Evolutionary conservation across 345 rosid species (phyloP).

Genomic region (Laguncularia racemosa): DNA sequence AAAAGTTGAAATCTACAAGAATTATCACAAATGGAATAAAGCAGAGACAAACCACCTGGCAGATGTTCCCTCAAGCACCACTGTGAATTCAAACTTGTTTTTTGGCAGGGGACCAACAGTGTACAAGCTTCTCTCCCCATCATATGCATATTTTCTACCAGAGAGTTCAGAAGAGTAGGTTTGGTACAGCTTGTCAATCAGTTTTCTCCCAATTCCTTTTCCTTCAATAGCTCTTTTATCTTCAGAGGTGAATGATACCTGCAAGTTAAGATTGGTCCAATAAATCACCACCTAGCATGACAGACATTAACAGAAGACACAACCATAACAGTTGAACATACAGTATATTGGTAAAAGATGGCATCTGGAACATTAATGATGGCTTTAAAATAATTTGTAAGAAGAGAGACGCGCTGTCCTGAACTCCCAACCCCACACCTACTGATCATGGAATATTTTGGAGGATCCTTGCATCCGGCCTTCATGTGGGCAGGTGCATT

Average conservation of each 20-base stretch:
- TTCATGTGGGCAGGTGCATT: constrained; percentile 15
- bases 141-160: constrained; percentile 62
- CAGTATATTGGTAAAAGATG: constrained; percentile 71
- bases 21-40: no score
- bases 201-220: constrained; percentile 62
- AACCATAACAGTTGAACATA: constrained; percentile 21
- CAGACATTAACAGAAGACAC: neutral
- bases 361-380: constrained; percentile 41
- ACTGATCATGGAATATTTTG: constrained; percentile 34
- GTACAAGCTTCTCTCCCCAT: constrained; percentile 69
- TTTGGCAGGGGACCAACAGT: constrained; percentile 78
- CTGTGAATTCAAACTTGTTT: constrained; percentile 46
- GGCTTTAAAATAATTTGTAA: constrained; percentile 68
- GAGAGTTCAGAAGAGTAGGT: constrained; percentile 57
- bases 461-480: constrained; percentile 24
- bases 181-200: constrained; percentile 58
- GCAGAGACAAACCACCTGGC: constrained; percentile 33
- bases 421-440: constrained; percentile 46
- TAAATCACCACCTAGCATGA: neutral
- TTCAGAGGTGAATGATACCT: constrained; percentile 63
- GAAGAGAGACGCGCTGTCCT: constrained; percentile 44
- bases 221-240: constrained; percentile 45
- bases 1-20: neutral
- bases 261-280: constrained; percentile 9
- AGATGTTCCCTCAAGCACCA: constrained; percentile 58